Conservation (phyloP, 148 eudicot genomes). For the Camellia lanceoleosa region DNA sequence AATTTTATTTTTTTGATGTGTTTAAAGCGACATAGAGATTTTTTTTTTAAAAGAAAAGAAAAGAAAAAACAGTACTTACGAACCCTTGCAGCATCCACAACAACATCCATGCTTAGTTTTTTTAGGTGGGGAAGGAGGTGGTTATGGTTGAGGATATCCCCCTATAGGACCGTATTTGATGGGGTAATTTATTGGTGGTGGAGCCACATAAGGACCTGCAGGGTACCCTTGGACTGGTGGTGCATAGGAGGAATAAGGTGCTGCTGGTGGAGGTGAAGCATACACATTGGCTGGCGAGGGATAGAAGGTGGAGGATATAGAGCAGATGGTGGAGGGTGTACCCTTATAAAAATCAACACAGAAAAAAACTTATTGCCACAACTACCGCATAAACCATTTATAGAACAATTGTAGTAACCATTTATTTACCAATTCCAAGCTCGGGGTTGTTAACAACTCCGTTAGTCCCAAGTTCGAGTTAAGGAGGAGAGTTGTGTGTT, state of each 20-base stretch:
- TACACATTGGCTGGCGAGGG: background rate
- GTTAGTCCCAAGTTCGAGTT: no score
- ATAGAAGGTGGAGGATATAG: no score
- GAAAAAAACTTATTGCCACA: no score
- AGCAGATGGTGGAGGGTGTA: no score
- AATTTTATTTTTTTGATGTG: background rate
- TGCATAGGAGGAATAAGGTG: background rate
- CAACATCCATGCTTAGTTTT: conserved; percentile 1
- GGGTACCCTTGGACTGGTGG: conserved; percentile 12
- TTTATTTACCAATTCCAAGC: no score
- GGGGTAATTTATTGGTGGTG: background rate
- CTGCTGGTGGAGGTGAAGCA: background rate
- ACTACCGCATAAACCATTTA: no score
- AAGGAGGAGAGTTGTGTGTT: no score
- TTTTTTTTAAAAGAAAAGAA: no score
- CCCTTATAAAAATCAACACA: no score
- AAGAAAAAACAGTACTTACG: background rate
- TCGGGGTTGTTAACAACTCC: no score
- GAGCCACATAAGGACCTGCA: conserved; percentile 1
- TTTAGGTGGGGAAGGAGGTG: background rate
- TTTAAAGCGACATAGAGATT: no score
- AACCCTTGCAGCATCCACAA: conserved; percentile 13
- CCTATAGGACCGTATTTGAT: background rate
- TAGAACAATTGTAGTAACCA: no score
- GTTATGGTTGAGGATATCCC: background rate